Base-by-base conservation (phyloP, 345 rosid genomes). In the Eucalyptus polybractea region DNA sequence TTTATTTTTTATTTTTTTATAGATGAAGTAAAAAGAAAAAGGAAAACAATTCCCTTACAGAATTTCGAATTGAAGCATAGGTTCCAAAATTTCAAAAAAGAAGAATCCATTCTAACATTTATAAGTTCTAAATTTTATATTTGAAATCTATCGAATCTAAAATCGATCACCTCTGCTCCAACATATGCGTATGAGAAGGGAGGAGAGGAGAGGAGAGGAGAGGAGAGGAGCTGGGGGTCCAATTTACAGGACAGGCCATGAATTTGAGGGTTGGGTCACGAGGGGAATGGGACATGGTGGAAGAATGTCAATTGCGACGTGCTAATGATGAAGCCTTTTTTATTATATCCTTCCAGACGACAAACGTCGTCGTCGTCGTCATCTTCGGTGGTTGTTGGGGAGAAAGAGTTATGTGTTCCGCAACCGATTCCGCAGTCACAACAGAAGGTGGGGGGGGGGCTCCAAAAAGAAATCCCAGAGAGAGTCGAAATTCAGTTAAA, bases 81-180 rank as follows among this genome's bases (percentile, higher is more conserved):
- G 56, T 53, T 53, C 56, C 56, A 53, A 53, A 19, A 53, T 4
- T 53, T 53, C 4, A 53, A 7, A 53, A 53, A 53, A 0, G 2
- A 5, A 1, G 12, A 4, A 56, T 24, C 1, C 0, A 24, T 56
- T 10, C 5, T 21, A 22, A 54, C 11, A 54, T 7, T 8, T 9
- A 56, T 56, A 24, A 24, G 1, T 4, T 56, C 5, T 56, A 56
- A 2, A 24, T 4, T 56, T 22, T 17, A 56, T 9, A 56, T 19
- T 53, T 19, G 24, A 7, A 53, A 53, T 1, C 5, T 7, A 19
- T 53, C 24, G 2, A 56, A 22, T 56, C 1, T 24, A 8, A 56
- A 56, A 56, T 56, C 6, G 3, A 56, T 56, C 3, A 4, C 1
- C 12, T 10, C 3, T 1, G 2, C 2, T 22, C 3, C 6, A 1